Evolutionary conservation across 1,284 basidiomycete species (phyloP).

Genomic region (Sporisorium graminicola): DNA sequence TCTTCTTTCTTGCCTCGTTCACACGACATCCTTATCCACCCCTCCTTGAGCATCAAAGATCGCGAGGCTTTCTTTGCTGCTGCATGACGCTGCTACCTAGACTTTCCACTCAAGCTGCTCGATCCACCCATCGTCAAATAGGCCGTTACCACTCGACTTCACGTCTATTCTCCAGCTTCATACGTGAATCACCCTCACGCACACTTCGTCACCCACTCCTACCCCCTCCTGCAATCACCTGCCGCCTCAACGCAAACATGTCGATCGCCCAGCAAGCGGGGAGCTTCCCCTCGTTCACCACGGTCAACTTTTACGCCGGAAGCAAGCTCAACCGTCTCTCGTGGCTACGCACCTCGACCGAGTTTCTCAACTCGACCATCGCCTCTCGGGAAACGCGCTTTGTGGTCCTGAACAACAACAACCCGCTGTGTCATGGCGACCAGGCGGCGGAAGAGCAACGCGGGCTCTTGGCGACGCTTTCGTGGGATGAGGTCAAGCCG

Average conservation of each 20-base stretch:
- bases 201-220: background rate
- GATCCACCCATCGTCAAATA: constrained; percentile 30
- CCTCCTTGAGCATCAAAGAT: background rate
- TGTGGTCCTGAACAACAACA: constrained; percentile 64
- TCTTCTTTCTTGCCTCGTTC: background rate
- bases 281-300: constrained; percentile 37
- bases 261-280: constrained; percentile 10
- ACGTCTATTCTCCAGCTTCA: background rate
- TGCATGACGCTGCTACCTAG: constrained; percentile 19
- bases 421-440: constrained; percentile 63
- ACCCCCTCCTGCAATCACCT: background rate
- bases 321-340: constrained; percentile 64
- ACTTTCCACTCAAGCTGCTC: constrained; percentile 7
- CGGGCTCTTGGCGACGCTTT: constrained; percentile 57
- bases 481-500: constrained; percentile 65
- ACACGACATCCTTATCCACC: constrained; percentile 3
- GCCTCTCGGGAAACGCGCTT: constrained; percentile 62
- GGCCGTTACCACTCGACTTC: background rate
- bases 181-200: background rate
- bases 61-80: background rate
- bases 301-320: constrained; percentile 66
- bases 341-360: constrained; percentile 64
- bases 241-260: constrained; percentile 8
- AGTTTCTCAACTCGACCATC: constrained; percentile 68
- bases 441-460: constrained; percentile 16